phyloP scores from a whole-genome alignment of 2,329 filamentous ascomycete genomes.

The Aureobasidium sp. region DNA sequence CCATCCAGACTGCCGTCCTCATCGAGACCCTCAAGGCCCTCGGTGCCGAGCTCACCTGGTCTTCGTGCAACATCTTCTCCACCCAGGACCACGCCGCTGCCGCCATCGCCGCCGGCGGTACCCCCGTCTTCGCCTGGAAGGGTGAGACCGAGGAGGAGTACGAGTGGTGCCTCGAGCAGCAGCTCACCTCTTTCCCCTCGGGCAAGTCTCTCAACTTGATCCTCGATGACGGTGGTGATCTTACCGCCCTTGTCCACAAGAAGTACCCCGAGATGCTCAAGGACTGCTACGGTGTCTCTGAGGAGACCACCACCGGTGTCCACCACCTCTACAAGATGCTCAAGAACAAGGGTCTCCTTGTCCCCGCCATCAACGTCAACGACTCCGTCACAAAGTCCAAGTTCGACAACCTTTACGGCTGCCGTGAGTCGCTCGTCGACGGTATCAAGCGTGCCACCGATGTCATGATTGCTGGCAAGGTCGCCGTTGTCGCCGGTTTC shows the following conservation, averaged over 20 bases:
- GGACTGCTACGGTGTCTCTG: constrained; percentile 95
- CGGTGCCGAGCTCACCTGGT: constrained; percentile 98
- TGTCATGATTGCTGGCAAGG: constrained; percentile 99
- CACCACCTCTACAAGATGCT: constrained; percentile 99
- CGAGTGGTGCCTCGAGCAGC: constrained; percentile 99
- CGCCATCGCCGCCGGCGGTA: constrained; percentile 87
- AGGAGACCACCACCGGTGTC: constrained; percentile 99
- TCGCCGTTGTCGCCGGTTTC: constrained; percentile 94
- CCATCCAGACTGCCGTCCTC: constrained; percentile 98
- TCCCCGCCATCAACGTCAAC: constrained; percentile 98
- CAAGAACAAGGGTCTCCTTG: constrained; percentile 67
- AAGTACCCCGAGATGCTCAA: constrained; percentile 99
- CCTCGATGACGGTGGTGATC: constrained; percentile 95
- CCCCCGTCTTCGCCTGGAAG: constrained; percentile 79
- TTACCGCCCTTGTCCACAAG: constrained; percentile 90
- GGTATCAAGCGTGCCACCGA: constrained; percentile 99
- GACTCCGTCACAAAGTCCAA: constrained; percentile 99
- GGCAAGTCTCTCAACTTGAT: constrained; percentile 96
- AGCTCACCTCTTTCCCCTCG: constrained; percentile 93
- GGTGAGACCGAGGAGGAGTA: constrained; percentile 99
- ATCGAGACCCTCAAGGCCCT: constrained; percentile 95
- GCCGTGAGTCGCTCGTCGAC: constrained; percentile 96
- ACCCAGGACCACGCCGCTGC: constrained; percentile 98
- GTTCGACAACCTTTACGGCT: constrained; percentile 99
- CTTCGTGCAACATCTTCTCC: constrained; percentile 99